Evolutionary conservation across 192 early-diverging fungal genomes (phyloP).

Genomic region (Backusella morwellensis): DNA sequence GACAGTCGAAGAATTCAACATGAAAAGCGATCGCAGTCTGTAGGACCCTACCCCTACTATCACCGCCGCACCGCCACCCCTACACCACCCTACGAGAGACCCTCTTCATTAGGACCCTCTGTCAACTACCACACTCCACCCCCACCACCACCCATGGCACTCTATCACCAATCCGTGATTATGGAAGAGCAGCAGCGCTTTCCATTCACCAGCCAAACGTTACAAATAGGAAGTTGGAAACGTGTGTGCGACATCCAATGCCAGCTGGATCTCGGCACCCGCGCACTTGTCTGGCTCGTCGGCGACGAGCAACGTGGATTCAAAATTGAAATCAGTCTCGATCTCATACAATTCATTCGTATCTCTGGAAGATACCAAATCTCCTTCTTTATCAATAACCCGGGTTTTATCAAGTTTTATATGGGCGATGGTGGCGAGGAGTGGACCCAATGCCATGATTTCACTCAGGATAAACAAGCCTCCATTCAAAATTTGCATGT

Average conservation of each 20-base stretch:
- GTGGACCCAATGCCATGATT: constrained; percentile 63
- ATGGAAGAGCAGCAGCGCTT: not conserved
- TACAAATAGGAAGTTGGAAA: constrained; percentile 64
- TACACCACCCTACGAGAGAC: constrained; percentile 5
- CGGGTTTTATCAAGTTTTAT: constrained; percentile 44
- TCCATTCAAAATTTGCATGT: constrained; percentile 43
- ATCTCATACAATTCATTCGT: constrained; percentile 45
- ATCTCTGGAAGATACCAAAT: constrained; percentile 26
- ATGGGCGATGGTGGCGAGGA: constrained; percentile 28
- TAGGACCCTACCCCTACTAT: constrained; percentile 13
- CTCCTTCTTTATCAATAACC: not conserved
- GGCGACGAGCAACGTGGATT: constrained; percentile 53
- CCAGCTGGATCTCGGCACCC: constrained; percentile 43
- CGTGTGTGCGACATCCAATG: constrained; percentile 59
- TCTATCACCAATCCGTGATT: not conserved
- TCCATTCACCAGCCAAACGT: constrained; percentile 48
- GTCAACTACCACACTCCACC: not conserved
- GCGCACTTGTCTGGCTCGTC: constrained; percentile 56
- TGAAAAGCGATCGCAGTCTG: constrained; percentile 17
- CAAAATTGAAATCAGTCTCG: constrained; percentile 53
- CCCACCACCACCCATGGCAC: not conserved
- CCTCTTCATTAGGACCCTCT: not conserved
- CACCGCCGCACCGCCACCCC: not conserved
- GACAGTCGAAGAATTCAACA: not conserved
- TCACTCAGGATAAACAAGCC: constrained; percentile 62